Evolutionary conservation across 148 eudicot species (phyloP).

Genomic region (Spergularia marina): DNA sequence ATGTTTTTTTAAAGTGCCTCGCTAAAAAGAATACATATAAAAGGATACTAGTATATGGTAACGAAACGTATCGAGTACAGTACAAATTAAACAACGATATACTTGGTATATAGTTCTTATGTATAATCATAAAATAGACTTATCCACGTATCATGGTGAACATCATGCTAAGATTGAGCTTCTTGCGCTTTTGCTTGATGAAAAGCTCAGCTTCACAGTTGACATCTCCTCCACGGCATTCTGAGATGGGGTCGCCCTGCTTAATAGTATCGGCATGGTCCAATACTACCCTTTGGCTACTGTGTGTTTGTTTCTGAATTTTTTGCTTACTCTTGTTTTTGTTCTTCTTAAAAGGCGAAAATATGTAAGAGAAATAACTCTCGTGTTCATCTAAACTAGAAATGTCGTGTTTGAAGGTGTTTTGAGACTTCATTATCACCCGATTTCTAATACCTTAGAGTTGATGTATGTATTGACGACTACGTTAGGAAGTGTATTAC

Average conservation of each 20-base stretch:
- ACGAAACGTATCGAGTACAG: no score
- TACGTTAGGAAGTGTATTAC: no score
- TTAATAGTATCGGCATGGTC: neutral
- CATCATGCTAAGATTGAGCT: slow-evolving; percentile 4
- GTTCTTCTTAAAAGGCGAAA: slow-evolving; percentile 5
- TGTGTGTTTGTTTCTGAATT: no score
- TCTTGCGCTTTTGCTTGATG: slow-evolving; percentile 22
- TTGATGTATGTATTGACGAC: no score
- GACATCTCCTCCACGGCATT: slow-evolving; percentile 1
- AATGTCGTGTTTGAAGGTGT: neutral
- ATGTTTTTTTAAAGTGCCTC: no score
- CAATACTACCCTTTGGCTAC: no score
- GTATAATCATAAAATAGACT: neutral
- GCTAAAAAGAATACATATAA: no score
- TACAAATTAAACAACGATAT: no score
- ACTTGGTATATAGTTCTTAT: no score
- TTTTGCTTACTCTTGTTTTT: slow-evolving; percentile 13
- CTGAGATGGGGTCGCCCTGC: neutral
- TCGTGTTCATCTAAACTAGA: slow-evolving; percentile 5
- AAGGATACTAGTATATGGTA: no score
- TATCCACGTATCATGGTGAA: slow-evolving; percentile 9
- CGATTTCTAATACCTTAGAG: neutral
- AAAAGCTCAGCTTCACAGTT: slow-evolving; percentile 21
- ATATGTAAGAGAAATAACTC: slow-evolving; percentile 11
- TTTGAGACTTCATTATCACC: slow-evolving; percentile 10